Base-by-base conservation (phyloP, 2,329 filamentous ascomycete species). In the Alternaria arbusti region DNA sequence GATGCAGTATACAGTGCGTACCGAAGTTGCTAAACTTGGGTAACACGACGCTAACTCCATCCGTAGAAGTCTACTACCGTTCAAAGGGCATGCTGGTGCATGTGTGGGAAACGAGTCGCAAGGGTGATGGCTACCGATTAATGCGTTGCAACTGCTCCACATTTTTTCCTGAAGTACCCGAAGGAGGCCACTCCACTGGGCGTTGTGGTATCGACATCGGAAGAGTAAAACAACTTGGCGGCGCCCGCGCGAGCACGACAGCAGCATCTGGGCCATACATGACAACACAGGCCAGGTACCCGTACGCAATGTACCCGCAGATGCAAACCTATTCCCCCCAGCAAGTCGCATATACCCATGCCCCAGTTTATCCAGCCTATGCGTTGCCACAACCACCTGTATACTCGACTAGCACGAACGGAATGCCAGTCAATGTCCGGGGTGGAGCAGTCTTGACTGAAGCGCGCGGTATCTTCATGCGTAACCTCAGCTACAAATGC, bases 361-460 rank as follows among this genome's bases (percentile, higher is more conserved):
- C 64, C 50, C 61, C 64, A 54, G 44, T 65, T n/a, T 73, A 75
- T 44, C 57, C 67, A 23, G 65, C 65, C 23, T 67, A 75, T 47
- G 44, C 65, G 13, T 43, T 69, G n/a, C 66, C 67, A 22, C 47
- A 25, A 50, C 52, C 67, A 11, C 70, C 73, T 23, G 65, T 73
- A 3, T 80, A 79, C 63, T 75, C 73, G 26, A 66, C 72, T 25
- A 79, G 67, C 60, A 68, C 70, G 15, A 72, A 66, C 26, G 78
- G 78, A 3, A 71, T 80, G 47, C 75, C 77, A 11, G 77, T 81
- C 26, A 81, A 80, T 49, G 63, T 78, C n/a, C 68, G 67, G n/a
- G 65, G 72, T n/a, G 78, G 79, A 9, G 76, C 74, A 15, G 67
- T 78, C 20, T 63, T 77, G 26, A 80, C 78, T 8, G 79, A 81